Conservation (phyloP, 192 early-diverging fungal genomes). For the Coemansia sp. region DNA sequence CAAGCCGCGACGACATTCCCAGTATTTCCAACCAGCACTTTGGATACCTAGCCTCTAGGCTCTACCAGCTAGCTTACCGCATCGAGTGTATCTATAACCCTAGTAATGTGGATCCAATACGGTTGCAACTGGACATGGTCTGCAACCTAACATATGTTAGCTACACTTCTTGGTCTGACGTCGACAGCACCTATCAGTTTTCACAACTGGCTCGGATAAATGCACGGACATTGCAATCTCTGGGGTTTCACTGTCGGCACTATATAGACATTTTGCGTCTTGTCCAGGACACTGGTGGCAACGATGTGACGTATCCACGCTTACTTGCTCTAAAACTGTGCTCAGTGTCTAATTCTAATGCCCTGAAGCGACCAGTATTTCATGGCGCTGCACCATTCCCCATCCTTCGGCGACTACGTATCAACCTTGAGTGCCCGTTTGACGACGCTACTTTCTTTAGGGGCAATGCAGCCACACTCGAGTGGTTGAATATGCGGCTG, state of each 20-base stretch:
- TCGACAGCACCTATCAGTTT: not conserved
- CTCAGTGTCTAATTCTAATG: no score
- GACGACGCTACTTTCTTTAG: constrained; percentile 13
- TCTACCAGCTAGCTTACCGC: not conserved
- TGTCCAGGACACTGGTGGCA: constrained; percentile 3
- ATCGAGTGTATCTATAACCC: not conserved
- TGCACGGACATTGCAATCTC: not conserved
- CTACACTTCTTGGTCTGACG: not conserved
- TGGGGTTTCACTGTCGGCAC: no score
- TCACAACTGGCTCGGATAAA: not conserved
- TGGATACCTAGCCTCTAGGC: not conserved
- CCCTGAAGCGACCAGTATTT: not conserved
- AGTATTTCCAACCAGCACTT: not conserved
- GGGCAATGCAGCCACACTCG: constrained; percentile 1
- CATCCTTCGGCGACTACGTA: not conserved
- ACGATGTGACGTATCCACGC: constrained; percentile 1
- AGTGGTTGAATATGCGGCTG: not conserved
- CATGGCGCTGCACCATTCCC: constrained; percentile 5
- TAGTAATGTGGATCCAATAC: not conserved
- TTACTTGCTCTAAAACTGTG: no score
- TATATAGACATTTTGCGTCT: not conserved
- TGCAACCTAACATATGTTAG: not conserved
- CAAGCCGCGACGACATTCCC: not conserved
- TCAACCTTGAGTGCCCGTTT: not conserved
- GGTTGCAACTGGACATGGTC: not conserved